These are phyloP conservation scores for Phaeodactylum tricornutum DNA, from an alignment of 108 stramenopile genomes.

Conservation along the genomic window DNA sequence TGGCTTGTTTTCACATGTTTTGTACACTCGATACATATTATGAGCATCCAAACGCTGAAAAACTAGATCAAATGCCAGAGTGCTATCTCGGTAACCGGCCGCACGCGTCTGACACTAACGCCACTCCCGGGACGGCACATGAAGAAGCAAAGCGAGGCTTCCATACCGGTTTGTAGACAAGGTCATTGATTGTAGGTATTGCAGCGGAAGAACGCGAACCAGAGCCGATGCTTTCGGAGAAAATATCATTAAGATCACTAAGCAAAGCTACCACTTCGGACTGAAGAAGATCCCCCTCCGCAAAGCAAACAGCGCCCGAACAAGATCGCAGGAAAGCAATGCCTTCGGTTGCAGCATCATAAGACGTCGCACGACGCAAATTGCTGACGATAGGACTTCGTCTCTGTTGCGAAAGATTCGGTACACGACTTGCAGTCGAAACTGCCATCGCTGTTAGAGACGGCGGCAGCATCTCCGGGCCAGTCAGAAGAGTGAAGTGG, in stretches of 20 bases:
- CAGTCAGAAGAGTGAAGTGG: conserved; percentile 33
- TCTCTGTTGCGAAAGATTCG: conserved; percentile 24
- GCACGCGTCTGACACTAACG: conserved; percentile 58
- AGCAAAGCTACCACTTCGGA: conserved; percentile 33
- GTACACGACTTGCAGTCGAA: conserved; percentile 11
- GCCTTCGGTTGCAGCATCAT: conserved; percentile 33
- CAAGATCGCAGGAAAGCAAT: conserved; percentile 9
- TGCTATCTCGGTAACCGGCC: conserved; percentile 48
- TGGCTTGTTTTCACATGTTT: too few species aligned
- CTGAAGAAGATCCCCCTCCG: conserved; percentile 63
- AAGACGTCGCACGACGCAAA: conserved; percentile 22
- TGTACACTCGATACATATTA: too few species aligned
- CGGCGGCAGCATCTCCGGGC: conserved; percentile 28
- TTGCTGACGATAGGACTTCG: conserved; percentile 16
- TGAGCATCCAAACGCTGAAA: too few species aligned
- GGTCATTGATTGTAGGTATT: conserved; percentile 32
- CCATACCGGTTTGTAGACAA: conserved; percentile 56
- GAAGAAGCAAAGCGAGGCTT: conserved; percentile 48
- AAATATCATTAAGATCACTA: conserved; percentile 37
- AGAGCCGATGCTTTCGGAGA: conserved; percentile 14
- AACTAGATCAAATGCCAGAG: too few species aligned
- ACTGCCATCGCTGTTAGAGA: conserved; percentile 25
- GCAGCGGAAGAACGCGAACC: conserved; percentile 12
- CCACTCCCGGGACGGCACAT: conserved; percentile 50
- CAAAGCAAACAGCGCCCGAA: conserved; percentile 32